Conservation (phyloP, 2,329 filamentous ascomycete species). For the Calonectria hongkongensis region DNA sequence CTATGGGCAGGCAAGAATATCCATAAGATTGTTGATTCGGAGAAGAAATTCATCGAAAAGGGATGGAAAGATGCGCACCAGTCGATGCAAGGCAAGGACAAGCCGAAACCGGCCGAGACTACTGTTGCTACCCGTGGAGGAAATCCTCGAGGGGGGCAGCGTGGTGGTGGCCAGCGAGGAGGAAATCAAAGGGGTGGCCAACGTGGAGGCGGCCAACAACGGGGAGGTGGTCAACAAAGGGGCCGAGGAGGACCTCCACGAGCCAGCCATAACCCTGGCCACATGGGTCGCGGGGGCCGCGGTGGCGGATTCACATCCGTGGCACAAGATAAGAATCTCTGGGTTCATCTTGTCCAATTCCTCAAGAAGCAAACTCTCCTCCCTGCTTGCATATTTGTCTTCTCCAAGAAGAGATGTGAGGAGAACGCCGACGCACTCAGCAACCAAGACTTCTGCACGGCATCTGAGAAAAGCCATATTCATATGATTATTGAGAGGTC, state of each 20-base stretch:
- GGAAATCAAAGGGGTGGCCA: conserved; percentile 67
- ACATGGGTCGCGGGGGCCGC: conserved; percentile 92
- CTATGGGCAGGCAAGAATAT: conserved; percentile 96
- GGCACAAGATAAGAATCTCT: conserved; percentile 95
- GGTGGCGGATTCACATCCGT: conserved; percentile 90
- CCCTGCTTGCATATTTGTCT: conserved; percentile 97
- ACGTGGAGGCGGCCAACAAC: conserved; percentile 67
- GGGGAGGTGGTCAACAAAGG: conserved; percentile 69
- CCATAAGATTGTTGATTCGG: conserved; percentile 93
- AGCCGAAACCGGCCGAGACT: conserved; percentile 70
- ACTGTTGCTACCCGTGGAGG: conserved; percentile 62
- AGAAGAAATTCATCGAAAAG: conserved; percentile 92
- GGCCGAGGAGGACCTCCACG: conserved; percentile 72
- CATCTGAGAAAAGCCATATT: conserved; percentile 94
- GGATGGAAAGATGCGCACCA: conserved; percentile 97
- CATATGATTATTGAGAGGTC: conserved; percentile 99
- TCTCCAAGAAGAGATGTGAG: conserved; percentile 98
- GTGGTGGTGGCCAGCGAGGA: conserved; percentile 61
- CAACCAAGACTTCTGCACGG: conserved; percentile 96
- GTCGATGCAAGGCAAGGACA: conserved; percentile 87
- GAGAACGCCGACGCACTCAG: conserved; percentile 97
- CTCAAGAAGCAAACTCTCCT: conserved; percentile 90
- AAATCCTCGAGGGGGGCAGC: conserved; percentile 60
- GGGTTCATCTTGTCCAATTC: conserved; percentile 96
- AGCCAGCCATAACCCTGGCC: conserved; percentile 81